These are phyloP conservation scores for Neopestalotiopsis clavispora DNA, from an alignment of 2,329 filamentous ascomycete genomes.

Conservation along the genomic window DNA sequence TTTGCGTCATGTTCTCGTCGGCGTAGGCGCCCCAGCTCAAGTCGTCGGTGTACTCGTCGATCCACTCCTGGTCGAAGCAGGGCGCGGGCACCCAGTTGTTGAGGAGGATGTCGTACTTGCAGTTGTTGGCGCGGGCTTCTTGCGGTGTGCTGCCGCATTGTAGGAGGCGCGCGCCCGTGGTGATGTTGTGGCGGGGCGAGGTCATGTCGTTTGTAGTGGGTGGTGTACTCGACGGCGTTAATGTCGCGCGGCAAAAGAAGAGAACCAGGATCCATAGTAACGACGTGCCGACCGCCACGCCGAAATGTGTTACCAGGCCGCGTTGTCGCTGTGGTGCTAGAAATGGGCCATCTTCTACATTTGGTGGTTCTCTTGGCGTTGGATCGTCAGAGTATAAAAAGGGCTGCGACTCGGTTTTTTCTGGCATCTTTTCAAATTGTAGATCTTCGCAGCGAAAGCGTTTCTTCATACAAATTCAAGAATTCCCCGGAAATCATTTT, in stretches of 20 bases:
- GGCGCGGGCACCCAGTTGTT: constrained; percentile 31
- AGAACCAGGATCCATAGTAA: constrained; percentile 27
- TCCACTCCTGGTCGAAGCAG: constrained; percentile 28
- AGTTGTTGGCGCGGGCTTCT: constrained; percentile 24
- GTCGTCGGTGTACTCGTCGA: constrained; percentile 33
- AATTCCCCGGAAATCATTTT: not conserved
- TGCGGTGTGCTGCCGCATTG: constrained; percentile 26
- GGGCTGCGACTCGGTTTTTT: not conserved
- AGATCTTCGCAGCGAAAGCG: not conserved
- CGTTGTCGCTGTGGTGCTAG: not conserved
- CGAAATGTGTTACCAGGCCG: constrained; percentile 18
- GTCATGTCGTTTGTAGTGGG: not conserved
- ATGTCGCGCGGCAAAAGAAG: constrained; percentile 4
- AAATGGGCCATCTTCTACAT: not conserved
- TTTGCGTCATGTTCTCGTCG: constrained; percentile 28
- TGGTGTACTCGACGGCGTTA: not conserved
- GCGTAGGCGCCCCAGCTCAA: constrained; percentile 28
- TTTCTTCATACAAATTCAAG: not conserved
- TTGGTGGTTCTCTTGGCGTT: not conserved
- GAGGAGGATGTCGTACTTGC: constrained; percentile 30
- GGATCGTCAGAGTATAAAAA: constrained; percentile 9
- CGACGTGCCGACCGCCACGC: constrained; percentile 27
- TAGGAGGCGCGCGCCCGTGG: constrained; percentile 22
- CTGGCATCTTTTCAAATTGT: not conserved
- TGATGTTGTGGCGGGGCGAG: constrained; percentile 25